Evolutionary conservation across 148 eudicot genomes (phyloP), one percentile per base, ranked within the genome.

Genomic region (Heliosperma pusillum): DNA sequence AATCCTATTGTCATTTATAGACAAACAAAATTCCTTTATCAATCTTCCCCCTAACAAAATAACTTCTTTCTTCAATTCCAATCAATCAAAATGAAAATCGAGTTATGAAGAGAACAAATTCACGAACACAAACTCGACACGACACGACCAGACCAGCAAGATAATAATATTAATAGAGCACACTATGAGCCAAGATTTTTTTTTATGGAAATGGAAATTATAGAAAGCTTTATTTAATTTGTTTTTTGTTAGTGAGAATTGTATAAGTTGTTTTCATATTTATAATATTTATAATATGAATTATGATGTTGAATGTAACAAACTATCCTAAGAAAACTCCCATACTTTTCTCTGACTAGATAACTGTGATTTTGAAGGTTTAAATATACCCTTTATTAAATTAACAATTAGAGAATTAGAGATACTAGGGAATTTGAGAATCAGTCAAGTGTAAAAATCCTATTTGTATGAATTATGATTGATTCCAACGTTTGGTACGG

Each of bases 1-100:
- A 86, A 85, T 63, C 81, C 76, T 82, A 42, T 91, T 85, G 97
- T 91, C 93, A 91, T 91, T 91, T 89, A 91, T 83, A 86, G 85
- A 63, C 24, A 73, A 70, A 72, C 76, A 45, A 63, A 26, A 17
- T 73, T 11, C 21, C 25, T 45, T 24, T 53, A n/a, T 17, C 26
- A 50, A 50, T 50, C 27, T 30, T 12, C 13, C 36, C 30, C 57
- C 57, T 22, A 22, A 45, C 36, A 68, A 68, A 20, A 36, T 17
- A 19, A 20, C 26, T n/a, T 10, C 9, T 36, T 21, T 40, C 21
- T 42, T 22, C 16, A 27, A 61, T 59, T 60, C 45, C 27, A 72
- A 72, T 26, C 27, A 33, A 36, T 11, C 22, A 76, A 40, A 58
- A 12, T 19, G 55, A 50, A 12, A 36, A 50, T 50, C 55, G 55